Base-by-base conservation (phyloP, 257 asterid species). In the Phtheirospermum japonicum region DNA sequence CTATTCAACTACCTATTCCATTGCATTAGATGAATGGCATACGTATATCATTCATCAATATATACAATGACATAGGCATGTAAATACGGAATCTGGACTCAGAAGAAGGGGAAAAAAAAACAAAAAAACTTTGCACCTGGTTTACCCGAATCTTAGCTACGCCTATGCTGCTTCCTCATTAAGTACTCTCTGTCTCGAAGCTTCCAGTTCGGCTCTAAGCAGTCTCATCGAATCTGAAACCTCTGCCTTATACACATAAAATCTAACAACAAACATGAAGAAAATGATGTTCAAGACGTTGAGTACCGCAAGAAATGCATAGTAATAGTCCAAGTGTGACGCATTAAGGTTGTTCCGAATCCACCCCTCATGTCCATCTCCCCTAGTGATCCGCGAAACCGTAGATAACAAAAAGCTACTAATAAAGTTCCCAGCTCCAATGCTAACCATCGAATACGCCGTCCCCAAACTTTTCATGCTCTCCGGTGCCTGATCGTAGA, bases 381-480 rank as follows among this genome's bases (percentile, higher is more conserved):
- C 62, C 32, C 56, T 74, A 0, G 96, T 88, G 55, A 88, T 71
- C 10, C 53, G 71, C 2, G 95, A 73, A 7, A 84, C 88, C 0
- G 77, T 81, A 0, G 96, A 77, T 17, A 91, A 32, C 14, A 91
- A 57, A 17, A 85, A 83, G 39, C 90, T 91, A 37, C 98, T 88
- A 17, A 91, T 16, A 65, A 81, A 88, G 70, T 78, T 88, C 12
- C 96, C 96, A 16, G 53, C 78, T 49, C 94, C 98, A 14, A 88
- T 69, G 54, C 72, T 82, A 6, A 85, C 82, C 83, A 71, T 80
- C 4, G 95, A 72, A 13, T 82, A 84, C 12, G 96, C 76, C 4
- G 98, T 82, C 10, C 96, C 96, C 0, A 91, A 68, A 26, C 98
- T 89, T 69, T 88, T 91, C 98, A 91, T 91, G 34, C 84, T 83